phyloP scores from a whole-genome alignment of 768 basidiomycete species.

The Mycena indigotica region DNA sequence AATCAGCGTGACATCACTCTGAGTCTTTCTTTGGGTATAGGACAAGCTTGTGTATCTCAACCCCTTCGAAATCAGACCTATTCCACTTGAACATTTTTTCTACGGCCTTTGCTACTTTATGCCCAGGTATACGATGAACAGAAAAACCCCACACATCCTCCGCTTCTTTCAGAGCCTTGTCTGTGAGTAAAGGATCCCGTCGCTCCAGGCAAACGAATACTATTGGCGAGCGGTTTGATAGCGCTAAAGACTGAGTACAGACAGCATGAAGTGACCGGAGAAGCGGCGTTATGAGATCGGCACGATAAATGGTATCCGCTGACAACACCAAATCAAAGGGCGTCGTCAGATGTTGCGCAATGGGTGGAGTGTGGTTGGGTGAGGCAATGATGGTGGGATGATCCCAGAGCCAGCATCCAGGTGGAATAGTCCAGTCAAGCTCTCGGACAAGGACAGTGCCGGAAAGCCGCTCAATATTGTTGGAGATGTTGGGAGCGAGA shows the following conservation, averaged over 20 bases:
- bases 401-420: slow-evolving; percentile 59
- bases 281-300: slow-evolving; percentile 65
- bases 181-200: slow-evolving; percentile 70
- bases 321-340: slow-evolving; percentile 80
- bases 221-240: slow-evolving; percentile 43
- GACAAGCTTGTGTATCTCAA: slow-evolving; percentile 75
- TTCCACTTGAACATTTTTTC: slow-evolving; percentile 61
- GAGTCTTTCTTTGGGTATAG: not conserved
- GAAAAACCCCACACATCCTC: slow-evolving; percentile 56
- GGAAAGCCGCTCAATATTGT: slow-evolving; percentile 45
- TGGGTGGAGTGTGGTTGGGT: slow-evolving; percentile 21
- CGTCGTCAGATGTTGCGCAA: slow-evolving; percentile 37
- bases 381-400: slow-evolving; percentile 40
- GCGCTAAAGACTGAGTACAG: slow-evolving; percentile 38
- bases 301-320: slow-evolving; percentile 79
- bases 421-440: slow-evolving; percentile 69
- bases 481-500: slow-evolving; percentile 60
- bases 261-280: slow-evolving; percentile 66
- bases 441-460: slow-evolving; percentile 60
- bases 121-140: slow-evolving; percentile 57
- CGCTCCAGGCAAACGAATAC: slow-evolving; percentile 74
- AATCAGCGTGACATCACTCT: not conserved
- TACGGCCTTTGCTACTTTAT: slow-evolving; percentile 62
- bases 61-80: slow-evolving; percentile 73
- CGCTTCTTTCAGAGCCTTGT: slow-evolving; percentile 60